Evolutionary conservation across 441 rosid species (phyloP).

Genomic region (Populus hybrid): DNA sequence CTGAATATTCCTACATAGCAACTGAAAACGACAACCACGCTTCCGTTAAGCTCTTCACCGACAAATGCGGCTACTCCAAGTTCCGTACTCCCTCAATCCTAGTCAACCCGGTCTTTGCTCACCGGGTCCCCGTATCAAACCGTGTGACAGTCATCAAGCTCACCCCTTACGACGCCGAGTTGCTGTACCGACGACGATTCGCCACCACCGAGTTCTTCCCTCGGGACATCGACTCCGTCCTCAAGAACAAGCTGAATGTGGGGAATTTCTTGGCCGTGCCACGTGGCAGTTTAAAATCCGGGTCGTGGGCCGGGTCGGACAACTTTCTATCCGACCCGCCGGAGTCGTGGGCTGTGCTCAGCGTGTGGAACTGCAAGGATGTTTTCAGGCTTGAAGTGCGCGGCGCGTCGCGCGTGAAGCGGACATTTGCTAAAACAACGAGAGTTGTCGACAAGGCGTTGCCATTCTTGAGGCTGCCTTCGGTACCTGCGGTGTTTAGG

Average conservation of each 20-base stretch:
- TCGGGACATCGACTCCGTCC: slow-evolving; percentile 79
- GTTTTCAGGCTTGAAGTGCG: slow-evolving; percentile 68
- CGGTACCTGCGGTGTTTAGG: slow-evolving; percentile 75
- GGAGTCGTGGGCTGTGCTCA: slow-evolving; percentile 84
- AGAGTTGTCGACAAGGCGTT: slow-evolving; percentile 60
- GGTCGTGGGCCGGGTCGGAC: slow-evolving; percentile 70
- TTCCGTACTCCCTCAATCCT: slow-evolving; percentile 88
- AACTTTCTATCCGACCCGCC: slow-evolving; percentile 63
- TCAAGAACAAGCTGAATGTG: slow-evolving; percentile 60
- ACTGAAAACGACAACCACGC: slow-evolving; percentile 88
- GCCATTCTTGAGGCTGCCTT: slow-evolving; percentile 79
- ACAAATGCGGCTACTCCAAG: slow-evolving; percentile 82
- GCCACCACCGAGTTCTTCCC: slow-evolving; percentile 96
- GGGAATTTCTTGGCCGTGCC: slow-evolving; percentile 89
- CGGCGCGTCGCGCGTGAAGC: slow-evolving; percentile 60
- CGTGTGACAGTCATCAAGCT: slow-evolving; percentile 44
- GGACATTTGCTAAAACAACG: slow-evolving; percentile 59
- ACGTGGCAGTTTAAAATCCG: slow-evolving; percentile 55
- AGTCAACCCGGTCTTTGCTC: slow-evolving; percentile 92
- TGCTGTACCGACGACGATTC: slow-evolving; percentile 73
- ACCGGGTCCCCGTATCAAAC: slow-evolving; percentile 42
- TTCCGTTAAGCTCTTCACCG: slow-evolving; percentile 74
- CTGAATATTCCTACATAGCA: slow-evolving; percentile 86
- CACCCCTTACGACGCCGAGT: slow-evolving; percentile 56
- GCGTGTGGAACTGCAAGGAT: slow-evolving; percentile 88